Evolutionary conservation across 345 rosid genomes (phyloP).

Genomic region (Bretschneidera sinensis): DNA sequence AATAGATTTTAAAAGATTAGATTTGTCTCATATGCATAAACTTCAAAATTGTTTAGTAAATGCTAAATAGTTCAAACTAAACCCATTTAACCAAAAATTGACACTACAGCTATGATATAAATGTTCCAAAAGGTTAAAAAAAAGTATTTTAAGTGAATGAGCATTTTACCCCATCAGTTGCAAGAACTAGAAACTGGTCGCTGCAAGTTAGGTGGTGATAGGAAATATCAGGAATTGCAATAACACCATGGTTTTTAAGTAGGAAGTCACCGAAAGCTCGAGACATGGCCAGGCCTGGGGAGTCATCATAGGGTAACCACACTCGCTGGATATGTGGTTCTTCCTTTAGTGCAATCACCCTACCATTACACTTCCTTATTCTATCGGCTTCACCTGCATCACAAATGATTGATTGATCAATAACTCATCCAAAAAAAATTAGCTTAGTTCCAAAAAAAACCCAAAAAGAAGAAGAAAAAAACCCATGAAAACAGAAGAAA

Average conservation of each 20-base stretch:
- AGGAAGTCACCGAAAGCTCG: conserved; percentile 81
- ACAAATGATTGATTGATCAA: too few relatives aligned
- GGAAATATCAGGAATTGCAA: conserved; percentile 66
- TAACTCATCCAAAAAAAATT: too few relatives aligned
- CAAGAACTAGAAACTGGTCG: conserved; percentile 64
- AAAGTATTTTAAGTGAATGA: neutral
- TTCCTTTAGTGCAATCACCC: conserved; percentile 61
- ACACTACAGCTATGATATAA: too few relatives aligned
- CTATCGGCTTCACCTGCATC: conserved; percentile 73
- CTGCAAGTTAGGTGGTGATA: conserved; percentile 42
- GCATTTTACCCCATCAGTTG: conserved; percentile 78
- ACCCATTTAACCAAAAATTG: too few relatives aligned
- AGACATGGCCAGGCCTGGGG: conserved; percentile 92
- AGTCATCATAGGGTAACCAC: conserved; percentile 76
- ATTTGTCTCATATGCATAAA: too few relatives aligned
- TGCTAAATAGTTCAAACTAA: too few relatives aligned
- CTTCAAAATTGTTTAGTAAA: too few relatives aligned
- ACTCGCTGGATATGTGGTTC: conserved; percentile 80
- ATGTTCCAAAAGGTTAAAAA: too few relatives aligned
- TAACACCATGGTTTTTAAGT: conserved; percentile 67
- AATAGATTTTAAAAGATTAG: too few relatives aligned
- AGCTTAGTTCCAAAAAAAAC: too few relatives aligned
- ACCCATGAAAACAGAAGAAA: too few relatives aligned
- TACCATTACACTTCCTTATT: conserved; percentile 65
- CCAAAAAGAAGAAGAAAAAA: too few relatives aligned